These are phyloP conservation scores for Metschnikowia proteae DNA, from an alignment of 805 yeast genomes.

Conservation along the genomic window DNA sequence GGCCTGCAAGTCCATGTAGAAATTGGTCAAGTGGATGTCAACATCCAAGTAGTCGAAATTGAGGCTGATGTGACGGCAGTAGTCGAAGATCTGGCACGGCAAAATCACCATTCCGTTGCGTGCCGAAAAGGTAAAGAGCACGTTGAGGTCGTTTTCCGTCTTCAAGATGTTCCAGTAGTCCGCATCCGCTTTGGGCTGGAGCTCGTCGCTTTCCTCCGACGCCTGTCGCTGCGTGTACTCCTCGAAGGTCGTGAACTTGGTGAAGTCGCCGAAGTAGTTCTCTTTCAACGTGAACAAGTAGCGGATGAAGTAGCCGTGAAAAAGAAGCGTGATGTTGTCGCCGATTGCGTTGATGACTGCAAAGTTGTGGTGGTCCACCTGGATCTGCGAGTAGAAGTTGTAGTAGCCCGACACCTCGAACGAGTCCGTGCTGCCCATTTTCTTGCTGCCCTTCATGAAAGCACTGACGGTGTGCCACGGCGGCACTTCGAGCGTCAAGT, in stretches of 20 bases:
- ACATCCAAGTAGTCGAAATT: slow-evolving; percentile 63
- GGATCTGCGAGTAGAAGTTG: slow-evolving; percentile 54
- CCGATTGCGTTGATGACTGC: slow-evolving; percentile 63
- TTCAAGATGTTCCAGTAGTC: slow-evolving; percentile 42
- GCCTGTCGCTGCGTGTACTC: slow-evolving; percentile 47
- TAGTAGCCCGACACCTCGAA: slow-evolving; percentile 64
- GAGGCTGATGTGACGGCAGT: slow-evolving; percentile 57
- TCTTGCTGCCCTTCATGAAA: slow-evolving; percentile 54
- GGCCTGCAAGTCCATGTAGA: slow-evolving; percentile 88
- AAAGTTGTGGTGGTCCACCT: slow-evolving; percentile 65
- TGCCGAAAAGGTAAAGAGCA: slow-evolving; percentile 67
- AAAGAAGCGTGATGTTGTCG: slow-evolving; percentile 60
- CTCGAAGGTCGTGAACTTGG: slow-evolving; percentile 81
- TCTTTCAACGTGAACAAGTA: slow-evolving; percentile 74
- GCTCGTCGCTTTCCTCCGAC: background rate
- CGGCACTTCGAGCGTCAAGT: slow-evolving; percentile 69
- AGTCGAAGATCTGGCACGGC: slow-evolving; percentile 70
- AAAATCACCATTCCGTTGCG: slow-evolving; percentile 66
- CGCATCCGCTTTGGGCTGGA: slow-evolving; percentile 8
- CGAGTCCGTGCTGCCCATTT: slow-evolving; percentile 64
- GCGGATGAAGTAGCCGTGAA: slow-evolving; percentile 75
- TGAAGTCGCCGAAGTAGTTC: slow-evolving; percentile 84
- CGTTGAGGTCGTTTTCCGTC: slow-evolving; percentile 71
- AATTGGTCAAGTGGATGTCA: slow-evolving; percentile 83
- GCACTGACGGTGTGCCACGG: slow-evolving; percentile 87